Evolutionary conservation across 306 rosid genomes (phyloP).

Genomic region (Abrus pulchellus): DNA sequence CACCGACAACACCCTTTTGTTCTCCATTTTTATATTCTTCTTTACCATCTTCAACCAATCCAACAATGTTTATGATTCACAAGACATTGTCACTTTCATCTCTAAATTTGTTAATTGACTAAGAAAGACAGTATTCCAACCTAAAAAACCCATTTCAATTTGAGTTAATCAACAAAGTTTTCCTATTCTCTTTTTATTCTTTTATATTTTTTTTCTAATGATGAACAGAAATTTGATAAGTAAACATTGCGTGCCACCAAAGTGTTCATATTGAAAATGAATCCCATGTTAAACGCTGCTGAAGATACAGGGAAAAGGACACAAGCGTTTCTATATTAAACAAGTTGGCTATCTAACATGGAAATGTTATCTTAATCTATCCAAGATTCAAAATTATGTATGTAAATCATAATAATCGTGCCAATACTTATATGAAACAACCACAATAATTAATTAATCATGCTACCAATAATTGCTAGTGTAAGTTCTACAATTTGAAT

Average conservation of each 20-base stretch:
- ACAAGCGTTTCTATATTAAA: slow-evolving; percentile 33
- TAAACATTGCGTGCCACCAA: slow-evolving; percentile 9
- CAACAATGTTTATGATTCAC: slow-evolving; percentile 22
- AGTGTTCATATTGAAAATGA: slow-evolving; percentile 33
- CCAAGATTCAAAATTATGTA: slow-evolving; percentile 14
- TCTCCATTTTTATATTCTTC: not conserved
- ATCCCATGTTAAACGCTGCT: slow-evolving; percentile 2
- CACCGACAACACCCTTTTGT: slow-evolving; percentile 18
- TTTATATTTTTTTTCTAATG: not conserved
- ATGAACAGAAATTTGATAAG: slow-evolving; percentile 6
- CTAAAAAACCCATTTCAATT: slow-evolving; percentile 18
- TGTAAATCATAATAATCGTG: not conserved
- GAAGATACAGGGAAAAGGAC: slow-evolving; percentile 13
- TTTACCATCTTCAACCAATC: slow-evolving; percentile 6
- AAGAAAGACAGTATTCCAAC: slow-evolving; percentile 27
- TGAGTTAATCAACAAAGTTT: slow-evolving; percentile 1
- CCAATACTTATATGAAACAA: not conserved
- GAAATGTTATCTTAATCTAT: slow-evolving; percentile 7
- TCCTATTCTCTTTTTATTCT: not conserved
- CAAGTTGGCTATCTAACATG: slow-evolving; percentile 37
- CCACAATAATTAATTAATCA: slow-evolving; percentile 28
- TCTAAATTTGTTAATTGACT: slow-evolving; percentile 4
- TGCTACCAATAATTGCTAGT: slow-evolving; percentile 25
- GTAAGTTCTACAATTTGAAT: not conserved
- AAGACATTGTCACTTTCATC: slow-evolving; percentile 33